A percentile compares a stretch with the other conserved stretches of the same genome.
Conservation (phyloP, 192 early-diverging fungal genomes). For the Entomortierella beljakovae region DNA sequence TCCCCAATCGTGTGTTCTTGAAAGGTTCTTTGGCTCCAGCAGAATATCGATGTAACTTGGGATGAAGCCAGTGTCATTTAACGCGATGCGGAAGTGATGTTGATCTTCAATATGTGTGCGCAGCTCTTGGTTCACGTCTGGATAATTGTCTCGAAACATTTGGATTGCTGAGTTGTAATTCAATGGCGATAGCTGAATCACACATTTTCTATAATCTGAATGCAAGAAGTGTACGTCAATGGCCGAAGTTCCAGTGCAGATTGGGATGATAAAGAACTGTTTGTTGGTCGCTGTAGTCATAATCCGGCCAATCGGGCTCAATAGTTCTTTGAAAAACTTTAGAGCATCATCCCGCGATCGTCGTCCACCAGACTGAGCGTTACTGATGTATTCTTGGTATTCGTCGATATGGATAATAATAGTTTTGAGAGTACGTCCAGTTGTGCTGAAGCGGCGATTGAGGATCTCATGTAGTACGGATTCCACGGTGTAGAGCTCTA, state of each 20-base stretch:
- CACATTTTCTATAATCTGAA: neutral
- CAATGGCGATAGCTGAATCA: neutral
- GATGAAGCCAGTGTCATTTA: neutral
- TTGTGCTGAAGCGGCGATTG: neutral
- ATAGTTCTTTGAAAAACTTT: neutral
- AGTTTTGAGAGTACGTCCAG: neutral
- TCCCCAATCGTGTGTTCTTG: neutral
- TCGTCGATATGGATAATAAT: too few relatives aligned
- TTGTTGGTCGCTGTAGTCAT: neutral
- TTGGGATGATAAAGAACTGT: neutral
- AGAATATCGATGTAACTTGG: neutral
- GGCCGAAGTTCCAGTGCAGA: neutral
- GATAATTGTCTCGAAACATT: neutral
- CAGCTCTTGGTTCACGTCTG: neutral
- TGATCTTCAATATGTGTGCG: neutral
- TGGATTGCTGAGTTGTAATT: neutral
- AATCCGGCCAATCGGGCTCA: neutral
- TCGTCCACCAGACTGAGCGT: neutral
- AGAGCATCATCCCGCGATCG: neutral
- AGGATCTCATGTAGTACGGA: neutral
- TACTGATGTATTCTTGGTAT: neutral
- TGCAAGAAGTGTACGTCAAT: neutral
- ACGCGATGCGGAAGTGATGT: neutral
- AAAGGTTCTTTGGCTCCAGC: neutral
- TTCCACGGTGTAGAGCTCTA: neutral